Percentiles rank a stretch among this genome's conserved stretches.
These are phyloP conservation scores for Tephrocybe sp. DNA, from an alignment of 768 basidiomycete species.

Conservation along the genomic window DNA sequence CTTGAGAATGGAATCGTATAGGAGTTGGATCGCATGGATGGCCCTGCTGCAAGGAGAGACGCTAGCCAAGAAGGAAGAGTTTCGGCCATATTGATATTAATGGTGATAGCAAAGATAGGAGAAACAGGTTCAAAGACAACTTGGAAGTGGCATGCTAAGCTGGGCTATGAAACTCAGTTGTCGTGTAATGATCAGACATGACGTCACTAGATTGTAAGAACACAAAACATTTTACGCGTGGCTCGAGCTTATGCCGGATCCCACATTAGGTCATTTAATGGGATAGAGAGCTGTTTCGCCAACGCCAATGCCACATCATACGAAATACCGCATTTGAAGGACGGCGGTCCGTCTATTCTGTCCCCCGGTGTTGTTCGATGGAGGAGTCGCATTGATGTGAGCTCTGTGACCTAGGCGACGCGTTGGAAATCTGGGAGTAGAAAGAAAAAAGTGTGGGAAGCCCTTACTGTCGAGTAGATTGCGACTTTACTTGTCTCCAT, in stretches of 20 bases:
- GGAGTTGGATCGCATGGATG: not conserved
- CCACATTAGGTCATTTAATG: constrained; percentile 69
- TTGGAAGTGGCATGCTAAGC: too few relatives aligned
- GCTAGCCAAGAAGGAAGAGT: too few relatives aligned
- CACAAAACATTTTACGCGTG: not conserved
- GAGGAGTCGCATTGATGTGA: constrained; percentile 65
- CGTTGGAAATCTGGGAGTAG: not conserved
- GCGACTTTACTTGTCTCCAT: constrained; percentile 67
- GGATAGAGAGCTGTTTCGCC: constrained; percentile 60
- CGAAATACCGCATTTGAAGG: constrained; percentile 73
- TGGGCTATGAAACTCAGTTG: too few relatives aligned
- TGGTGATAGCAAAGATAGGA: too few relatives aligned
- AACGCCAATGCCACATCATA: constrained; percentile 54
- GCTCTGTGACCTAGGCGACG: constrained; percentile 58
- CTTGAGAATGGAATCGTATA: too few relatives aligned
- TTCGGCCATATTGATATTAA: too few relatives aligned
- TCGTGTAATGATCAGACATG: too few relatives aligned
- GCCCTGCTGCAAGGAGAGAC: too few relatives aligned
- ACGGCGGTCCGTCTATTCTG: constrained; percentile 66
- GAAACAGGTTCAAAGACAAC: too few relatives aligned
- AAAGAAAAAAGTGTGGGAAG: not conserved
- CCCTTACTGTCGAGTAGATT: constrained; percentile 57
- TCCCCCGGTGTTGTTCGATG: constrained; percentile 62
- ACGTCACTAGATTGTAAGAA: too few relatives aligned
- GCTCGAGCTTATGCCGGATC: constrained; percentile 45